phyloP scores from a whole-genome alignment of 176 grass and related monocot genomes.

The Secale cereale region DNA sequence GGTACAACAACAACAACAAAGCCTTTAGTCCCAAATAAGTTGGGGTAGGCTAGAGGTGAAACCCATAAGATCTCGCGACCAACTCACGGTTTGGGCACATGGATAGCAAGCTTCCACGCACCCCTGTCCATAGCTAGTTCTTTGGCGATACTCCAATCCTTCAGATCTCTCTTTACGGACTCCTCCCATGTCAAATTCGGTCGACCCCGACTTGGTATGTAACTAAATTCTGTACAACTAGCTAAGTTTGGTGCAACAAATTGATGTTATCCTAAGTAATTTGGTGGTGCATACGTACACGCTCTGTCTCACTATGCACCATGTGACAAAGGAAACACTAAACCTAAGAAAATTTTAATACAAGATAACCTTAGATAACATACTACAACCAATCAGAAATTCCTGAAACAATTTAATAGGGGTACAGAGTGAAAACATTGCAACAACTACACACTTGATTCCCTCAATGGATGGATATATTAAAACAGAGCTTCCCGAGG shows the following conservation, averaged over 20 bases:
- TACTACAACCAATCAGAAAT: too few relatives aligned
- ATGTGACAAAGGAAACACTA: neutral
- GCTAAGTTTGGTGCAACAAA: neutral
- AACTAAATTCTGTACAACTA: neutral
- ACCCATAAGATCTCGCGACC: too few relatives aligned
- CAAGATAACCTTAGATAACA: neutral
- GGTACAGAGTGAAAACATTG: neutral
- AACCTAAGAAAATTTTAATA: neutral
- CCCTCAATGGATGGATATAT: neutral
- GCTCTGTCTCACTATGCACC: neutral
- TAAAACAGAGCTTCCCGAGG: neutral
- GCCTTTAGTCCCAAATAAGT: too few relatives aligned
- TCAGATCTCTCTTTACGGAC: too few relatives aligned
- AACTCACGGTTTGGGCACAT: too few relatives aligned
- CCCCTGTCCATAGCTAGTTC: too few relatives aligned
- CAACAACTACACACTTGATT: neutral
- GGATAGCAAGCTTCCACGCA: too few relatives aligned
- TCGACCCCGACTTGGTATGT: neutral
- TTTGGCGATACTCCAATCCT: too few relatives aligned
- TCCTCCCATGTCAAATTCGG: too few relatives aligned
- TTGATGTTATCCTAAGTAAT: neutral
- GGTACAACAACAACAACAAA: too few relatives aligned
- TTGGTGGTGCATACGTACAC: neutral
- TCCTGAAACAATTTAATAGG: neutral
- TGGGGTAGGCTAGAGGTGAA: too few relatives aligned